These are phyloP conservation scores for Colletotrichum higginsianum DNA, from an alignment of 2,329 filamentous ascomycete species.

Conservation along the genomic window DNA sequence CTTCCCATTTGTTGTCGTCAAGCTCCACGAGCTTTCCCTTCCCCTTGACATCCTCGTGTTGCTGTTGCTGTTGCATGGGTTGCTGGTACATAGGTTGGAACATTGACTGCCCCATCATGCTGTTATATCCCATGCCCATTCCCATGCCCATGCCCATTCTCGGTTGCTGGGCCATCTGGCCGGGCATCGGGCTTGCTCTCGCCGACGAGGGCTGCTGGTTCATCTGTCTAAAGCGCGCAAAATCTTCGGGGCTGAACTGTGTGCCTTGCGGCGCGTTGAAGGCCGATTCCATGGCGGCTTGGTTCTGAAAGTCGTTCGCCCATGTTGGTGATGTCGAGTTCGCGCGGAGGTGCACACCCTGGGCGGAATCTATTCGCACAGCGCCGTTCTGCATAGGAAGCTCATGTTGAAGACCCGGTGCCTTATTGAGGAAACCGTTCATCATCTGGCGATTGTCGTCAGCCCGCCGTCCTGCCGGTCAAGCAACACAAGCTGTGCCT, in stretches of 20 bases:
- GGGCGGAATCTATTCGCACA: constrained; percentile 64
- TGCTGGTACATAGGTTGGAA: constrained; percentile 65
- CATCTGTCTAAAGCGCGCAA: constrained; percentile 86
- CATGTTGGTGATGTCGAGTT: constrained; percentile 69
- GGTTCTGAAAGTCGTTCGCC: constrained; percentile 68
- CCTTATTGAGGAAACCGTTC: constrained; percentile 91
- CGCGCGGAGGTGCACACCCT: constrained; percentile 67
- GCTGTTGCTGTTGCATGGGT: constrained; percentile 61
- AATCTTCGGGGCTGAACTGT: constrained; percentile 86
- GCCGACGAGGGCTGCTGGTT: constrained; percentile 68
- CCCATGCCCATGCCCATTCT: constrained; percentile 62
- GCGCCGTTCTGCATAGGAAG: constrained; percentile 66
- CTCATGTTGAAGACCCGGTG: constrained; percentile 70
- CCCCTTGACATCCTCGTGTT: constrained; percentile 73
- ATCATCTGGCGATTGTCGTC: constrained; percentile 76
- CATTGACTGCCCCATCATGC: constrained; percentile 72
- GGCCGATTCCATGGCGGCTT: constrained; percentile 80
- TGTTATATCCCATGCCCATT: constrained; percentile 68
- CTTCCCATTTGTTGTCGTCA: constrained; percentile 95
- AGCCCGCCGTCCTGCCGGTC: background rate
- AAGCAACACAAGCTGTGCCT: constrained; percentile 41
- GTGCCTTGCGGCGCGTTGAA: constrained; percentile 72
- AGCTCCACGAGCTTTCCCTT: constrained; percentile 96
- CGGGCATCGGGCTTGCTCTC: constrained; percentile 73
- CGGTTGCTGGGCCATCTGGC: constrained; percentile 60